These are phyloP conservation scores for Cyberlindnera samutprakarnensis DNA, from an alignment of 805 yeast genomes.

Conservation along the genomic window DNA sequence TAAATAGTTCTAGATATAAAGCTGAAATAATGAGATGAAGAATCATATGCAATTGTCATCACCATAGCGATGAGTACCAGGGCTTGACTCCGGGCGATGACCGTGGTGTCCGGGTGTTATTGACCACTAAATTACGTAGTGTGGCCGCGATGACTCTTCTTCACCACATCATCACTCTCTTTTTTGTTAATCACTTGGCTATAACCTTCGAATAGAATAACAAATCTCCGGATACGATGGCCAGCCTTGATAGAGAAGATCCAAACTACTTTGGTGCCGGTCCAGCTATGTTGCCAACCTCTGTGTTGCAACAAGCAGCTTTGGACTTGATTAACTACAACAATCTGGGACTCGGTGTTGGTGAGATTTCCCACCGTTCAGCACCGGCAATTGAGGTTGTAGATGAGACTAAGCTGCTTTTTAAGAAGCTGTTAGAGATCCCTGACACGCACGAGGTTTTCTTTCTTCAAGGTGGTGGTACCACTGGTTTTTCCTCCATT, in stretches of 20 bases:
- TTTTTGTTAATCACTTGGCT: not conserved
- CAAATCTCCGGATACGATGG: not conserved
- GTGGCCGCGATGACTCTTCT: too few relatives aligned
- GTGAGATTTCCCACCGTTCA: constrained; percentile 95
- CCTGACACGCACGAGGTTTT: constrained; percentile 94
- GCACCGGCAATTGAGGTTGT: constrained; percentile 72
- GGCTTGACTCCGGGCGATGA: too few relatives aligned
- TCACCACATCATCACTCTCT: not conserved
- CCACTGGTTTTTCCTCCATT: constrained; percentile 87
- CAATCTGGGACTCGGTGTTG: constrained; percentile 73
- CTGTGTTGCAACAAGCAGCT: constrained; percentile 84
- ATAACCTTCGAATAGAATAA: not conserved
- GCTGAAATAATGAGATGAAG: too few relatives aligned
- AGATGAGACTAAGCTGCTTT: constrained; percentile 63
- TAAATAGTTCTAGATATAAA: too few relatives aligned
- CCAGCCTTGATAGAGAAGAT: constrained; percentile 49
- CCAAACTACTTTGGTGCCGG: constrained; percentile 97
- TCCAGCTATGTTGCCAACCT: constrained; percentile 85
- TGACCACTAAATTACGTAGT: too few relatives aligned
- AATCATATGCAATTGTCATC: too few relatives aligned
- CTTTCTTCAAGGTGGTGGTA: constrained; percentile 97
- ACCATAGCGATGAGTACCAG: too few relatives aligned
- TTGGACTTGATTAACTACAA: constrained; percentile 68
- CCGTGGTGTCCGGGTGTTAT: too few relatives aligned
- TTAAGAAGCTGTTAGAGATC: constrained; percentile 56